Conservation (phyloP, 2,329 filamentous ascomycete genomes). For the Escovopsis sp. region DNA sequence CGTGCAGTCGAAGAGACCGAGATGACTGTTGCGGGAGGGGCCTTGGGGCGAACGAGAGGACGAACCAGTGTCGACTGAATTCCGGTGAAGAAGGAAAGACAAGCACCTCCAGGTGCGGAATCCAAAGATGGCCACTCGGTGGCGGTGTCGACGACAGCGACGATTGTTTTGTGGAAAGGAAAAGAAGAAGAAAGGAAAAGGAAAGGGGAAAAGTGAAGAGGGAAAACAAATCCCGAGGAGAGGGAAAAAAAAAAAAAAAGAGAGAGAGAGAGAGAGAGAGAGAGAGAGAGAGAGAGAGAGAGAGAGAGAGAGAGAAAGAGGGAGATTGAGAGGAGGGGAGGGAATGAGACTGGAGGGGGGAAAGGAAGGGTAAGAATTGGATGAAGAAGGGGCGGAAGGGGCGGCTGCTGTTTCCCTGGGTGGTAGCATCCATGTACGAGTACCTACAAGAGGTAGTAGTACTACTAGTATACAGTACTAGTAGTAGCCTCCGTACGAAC, state of each 20-base stretch:
- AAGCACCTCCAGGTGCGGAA: no score
- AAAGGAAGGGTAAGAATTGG: constrained; percentile 2
- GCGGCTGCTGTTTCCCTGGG: background rate
- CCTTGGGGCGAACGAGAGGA: background rate
- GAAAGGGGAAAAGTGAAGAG: constrained; percentile 4
- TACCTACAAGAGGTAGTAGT: no score
- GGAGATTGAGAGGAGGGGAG: constrained; percentile 6
- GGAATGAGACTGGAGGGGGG: constrained; percentile 7
- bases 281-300: constrained; percentile 6
- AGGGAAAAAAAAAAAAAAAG: constrained; percentile 6
- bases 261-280: constrained; percentile 4
- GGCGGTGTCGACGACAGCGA: no score
- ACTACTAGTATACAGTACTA: no score
- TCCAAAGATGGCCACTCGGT: no score
- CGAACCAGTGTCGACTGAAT: background rate
- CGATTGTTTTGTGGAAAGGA: no score
- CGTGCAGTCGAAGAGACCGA: no score
- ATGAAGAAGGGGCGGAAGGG: background rate
- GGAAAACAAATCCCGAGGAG: constrained; percentile 1
- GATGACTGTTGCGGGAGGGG: no score
- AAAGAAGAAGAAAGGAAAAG: no score
- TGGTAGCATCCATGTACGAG: no score
- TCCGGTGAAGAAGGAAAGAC: no score
- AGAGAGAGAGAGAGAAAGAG: constrained; percentile 5
- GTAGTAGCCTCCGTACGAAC: no score